Evolutionary conservation across 2,329 filamentous ascomycete species (phyloP).

Genomic region (Scytalidium sp.): DNA sequence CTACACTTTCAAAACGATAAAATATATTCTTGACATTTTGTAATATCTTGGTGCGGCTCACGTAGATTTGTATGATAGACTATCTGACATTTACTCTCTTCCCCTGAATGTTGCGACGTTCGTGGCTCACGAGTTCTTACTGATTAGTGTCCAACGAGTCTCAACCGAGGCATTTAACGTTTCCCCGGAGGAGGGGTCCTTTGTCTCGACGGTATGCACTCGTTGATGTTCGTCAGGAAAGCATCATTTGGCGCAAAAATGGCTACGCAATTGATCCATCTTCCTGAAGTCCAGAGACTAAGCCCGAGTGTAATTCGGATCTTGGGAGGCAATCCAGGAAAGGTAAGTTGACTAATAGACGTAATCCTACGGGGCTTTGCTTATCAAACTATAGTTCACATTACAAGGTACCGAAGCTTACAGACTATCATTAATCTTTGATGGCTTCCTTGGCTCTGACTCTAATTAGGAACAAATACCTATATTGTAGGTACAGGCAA

Average conservation of each 20-base stretch:
- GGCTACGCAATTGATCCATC: conserved; percentile 24
- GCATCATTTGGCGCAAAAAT: conserved; percentile 17
- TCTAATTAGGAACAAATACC: conserved; percentile 80
- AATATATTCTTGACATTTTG: too few relatives aligned
- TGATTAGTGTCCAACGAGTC: too few relatives aligned
- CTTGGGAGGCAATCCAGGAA: conserved; percentile 86
- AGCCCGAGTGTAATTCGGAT: conserved; percentile 79
- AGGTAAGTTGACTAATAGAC: conserved; percentile 45
- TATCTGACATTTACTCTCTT: too few relatives aligned
- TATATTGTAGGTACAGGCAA: conserved; percentile 81
- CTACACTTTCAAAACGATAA: too few relatives aligned
- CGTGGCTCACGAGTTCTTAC: too few relatives aligned
- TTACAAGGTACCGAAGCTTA: conserved; percentile 49
- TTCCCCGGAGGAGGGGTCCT: not conserved
- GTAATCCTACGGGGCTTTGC: conserved; percentile 4
- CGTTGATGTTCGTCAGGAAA: not conserved
- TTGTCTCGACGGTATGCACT: not conserved
- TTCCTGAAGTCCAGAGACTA: conserved; percentile 74
- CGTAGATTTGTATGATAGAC: too few relatives aligned
- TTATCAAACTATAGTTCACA: conserved; percentile 44
- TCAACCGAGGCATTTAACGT: not conserved
- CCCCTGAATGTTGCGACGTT: too few relatives aligned
- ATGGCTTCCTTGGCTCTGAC: conserved; percentile 43
- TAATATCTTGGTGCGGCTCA: too few relatives aligned
- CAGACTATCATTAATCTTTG: not conserved